Conservation (phyloP, 805 yeast species). For the Martiniozyma abietophila region DNA sequence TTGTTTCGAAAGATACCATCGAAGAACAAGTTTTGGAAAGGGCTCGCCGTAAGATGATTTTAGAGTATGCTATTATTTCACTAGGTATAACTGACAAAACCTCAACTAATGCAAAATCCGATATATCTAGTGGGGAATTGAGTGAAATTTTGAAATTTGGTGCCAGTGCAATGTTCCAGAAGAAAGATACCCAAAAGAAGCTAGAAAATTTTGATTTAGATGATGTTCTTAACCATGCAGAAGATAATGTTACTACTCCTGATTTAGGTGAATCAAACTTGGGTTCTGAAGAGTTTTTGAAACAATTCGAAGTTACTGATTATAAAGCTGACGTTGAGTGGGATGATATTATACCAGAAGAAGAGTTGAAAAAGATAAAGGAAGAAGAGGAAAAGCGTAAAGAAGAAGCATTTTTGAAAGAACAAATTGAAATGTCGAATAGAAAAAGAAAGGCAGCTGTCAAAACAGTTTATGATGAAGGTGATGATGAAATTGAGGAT, state of each 20-base stretch:
- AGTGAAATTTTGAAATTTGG: slow-evolving; percentile 94
- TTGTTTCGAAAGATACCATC: slow-evolving; percentile 96
- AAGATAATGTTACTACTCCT: slow-evolving; percentile 93
- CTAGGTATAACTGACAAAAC: slow-evolving; percentile 81
- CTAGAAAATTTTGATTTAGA: slow-evolving; percentile 91
- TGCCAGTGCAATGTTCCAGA: slow-evolving; percentile 96
- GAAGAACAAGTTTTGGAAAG: slow-evolving; percentile 96
- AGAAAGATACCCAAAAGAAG: slow-evolving; percentile 87
- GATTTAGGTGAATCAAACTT: slow-evolving; percentile 95
- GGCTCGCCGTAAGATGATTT: slow-evolving; percentile 95
- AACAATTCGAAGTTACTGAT: slow-evolving; percentile 96
- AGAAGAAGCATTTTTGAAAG: slow-evolving; percentile 80
- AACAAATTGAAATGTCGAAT: slow-evolving; percentile 80
- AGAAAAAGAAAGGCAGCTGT: slow-evolving; percentile 66
- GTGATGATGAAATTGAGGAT: slow-evolving; percentile 32
- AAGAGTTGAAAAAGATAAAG: slow-evolving; percentile 78
- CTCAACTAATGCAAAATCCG: slow-evolving; percentile 45
- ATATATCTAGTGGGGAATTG: slow-evolving; percentile 77
- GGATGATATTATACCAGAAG: slow-evolving; percentile 98
- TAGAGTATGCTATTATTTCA: slow-evolving; percentile 95
- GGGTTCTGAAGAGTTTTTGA: slow-evolving; percentile 96
- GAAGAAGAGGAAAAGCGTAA: slow-evolving; percentile 82
- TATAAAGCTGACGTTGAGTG: slow-evolving; percentile 97
- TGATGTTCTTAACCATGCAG: slow-evolving; percentile 94
- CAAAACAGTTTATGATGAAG: slow-evolving; percentile 35